phyloP scores from a whole-genome alignment of 1,139 yeast genomes.

The Candida sanyaensis region DNA sequence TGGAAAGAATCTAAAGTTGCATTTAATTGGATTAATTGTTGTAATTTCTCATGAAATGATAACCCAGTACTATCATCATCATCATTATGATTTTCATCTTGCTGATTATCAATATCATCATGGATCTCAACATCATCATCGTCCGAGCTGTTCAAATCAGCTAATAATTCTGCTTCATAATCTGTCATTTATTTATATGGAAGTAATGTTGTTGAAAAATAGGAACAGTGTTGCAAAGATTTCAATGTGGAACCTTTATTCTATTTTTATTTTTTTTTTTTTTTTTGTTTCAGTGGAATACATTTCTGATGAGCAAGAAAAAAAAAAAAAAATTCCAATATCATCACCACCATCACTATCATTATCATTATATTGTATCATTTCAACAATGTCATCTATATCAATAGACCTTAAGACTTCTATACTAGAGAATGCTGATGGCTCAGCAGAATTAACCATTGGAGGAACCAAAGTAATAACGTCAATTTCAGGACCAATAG shows the following conservation, averaged over 20 bases:
- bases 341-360: not conserved
- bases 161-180: conserved; percentile 35
- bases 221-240: not conserved
- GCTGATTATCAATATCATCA: conserved; percentile 6
- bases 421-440: conserved; percentile 65
- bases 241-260: not conserved
- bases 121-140: conserved; percentile 16
- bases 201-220: not conserved
- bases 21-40: conserved; percentile 14
- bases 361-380: not conserved
- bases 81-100: conserved; percentile 1
- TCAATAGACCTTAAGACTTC: conserved; percentile 26
- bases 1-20: conserved; percentile 14
- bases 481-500: conserved; percentile 90
- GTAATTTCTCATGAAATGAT: conserved; percentile 16
- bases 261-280: not conserved
- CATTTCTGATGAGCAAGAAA: not conserved
- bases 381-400: not conserved
- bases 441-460: conserved; percentile 61
- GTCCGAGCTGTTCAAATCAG: conserved; percentile 33
- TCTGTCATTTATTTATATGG: conserved; percentile 18
- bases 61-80: not conserved
- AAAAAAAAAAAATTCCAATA: conserved; percentile 7
- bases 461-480: conserved; percentile 52
- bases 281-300: not conserved